Evolutionary conservation across 176 grass and related monocot species (phyloP).

Genomic region (Tillandsia leiboldiana): DNA sequence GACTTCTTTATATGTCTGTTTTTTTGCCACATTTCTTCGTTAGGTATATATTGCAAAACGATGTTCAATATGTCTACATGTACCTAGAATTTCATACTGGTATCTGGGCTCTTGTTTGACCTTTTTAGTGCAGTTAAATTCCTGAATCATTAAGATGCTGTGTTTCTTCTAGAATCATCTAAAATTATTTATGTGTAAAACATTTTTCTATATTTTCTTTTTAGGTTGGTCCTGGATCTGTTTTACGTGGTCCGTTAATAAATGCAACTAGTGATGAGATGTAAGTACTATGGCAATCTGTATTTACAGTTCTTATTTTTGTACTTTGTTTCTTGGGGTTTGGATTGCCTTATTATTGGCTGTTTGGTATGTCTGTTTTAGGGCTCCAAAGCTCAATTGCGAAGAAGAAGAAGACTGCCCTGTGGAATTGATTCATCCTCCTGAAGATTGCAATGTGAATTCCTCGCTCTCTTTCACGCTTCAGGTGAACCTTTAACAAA

Average conservation of each 20-base stretch:
- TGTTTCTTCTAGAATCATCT: not conserved
- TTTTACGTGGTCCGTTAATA: conserved; percentile 72
- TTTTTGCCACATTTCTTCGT: no score
- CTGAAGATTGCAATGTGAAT: conserved; percentile 99
- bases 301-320: conserved; percentile 3
- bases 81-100: no score
- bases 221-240: conserved; percentile 92
- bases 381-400: conserved; percentile 91
- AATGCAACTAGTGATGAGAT: conserved; percentile 63
- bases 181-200: not conserved
- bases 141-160: no score
- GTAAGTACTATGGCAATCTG: conserved; percentile 48
- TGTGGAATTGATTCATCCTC: conserved; percentile 86
- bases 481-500: conserved; percentile 38
- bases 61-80: no score
- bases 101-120: no score
- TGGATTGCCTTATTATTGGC: not conserved
- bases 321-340: not conserved
- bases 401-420: conserved; percentile 65
- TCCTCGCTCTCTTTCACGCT: conserved; percentile 92
- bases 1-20: no score
- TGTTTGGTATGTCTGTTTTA: conserved; percentile 31
- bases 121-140: no score
- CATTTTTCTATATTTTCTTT: conserved; percentile 23
- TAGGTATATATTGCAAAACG: no score